These are phyloP conservation scores for Phytophthora niederhauseri DNA, from an alignment of 352 stramenopile genomes.

Conservation along the genomic window DNA sequence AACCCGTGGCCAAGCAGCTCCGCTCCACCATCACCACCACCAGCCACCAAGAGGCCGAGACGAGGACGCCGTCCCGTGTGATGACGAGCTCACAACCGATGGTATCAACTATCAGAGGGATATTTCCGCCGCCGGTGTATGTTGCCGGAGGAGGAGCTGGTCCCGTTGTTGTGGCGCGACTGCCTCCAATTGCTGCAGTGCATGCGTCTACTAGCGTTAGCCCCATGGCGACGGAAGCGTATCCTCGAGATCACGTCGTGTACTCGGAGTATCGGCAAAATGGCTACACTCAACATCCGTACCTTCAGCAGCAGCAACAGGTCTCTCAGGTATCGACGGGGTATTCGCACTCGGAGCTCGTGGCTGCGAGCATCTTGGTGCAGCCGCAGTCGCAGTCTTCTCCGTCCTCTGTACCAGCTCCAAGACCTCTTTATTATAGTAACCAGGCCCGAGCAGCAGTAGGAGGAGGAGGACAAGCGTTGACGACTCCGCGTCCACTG, in stretches of 20 bases:
- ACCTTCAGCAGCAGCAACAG: constrained; percentile 20
- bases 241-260: constrained; percentile 13
- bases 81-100: constrained; percentile 1
- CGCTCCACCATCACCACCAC: constrained; percentile 2
- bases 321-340: constrained; percentile 7
- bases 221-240: constrained; percentile 17
- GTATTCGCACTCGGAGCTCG: constrained; percentile 43
- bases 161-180: constrained; percentile 1
- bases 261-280: constrained; percentile 11
- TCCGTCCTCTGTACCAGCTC: background rate
- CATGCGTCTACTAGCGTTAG: background rate
- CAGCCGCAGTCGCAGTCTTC: constrained; percentile 22
- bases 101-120: constrained; percentile 12
- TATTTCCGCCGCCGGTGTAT: constrained; percentile 2
- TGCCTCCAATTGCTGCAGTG: constrained; percentile 17
- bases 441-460: constrained; percentile 1
- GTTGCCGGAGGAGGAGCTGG: background rate
- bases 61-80: background rate
- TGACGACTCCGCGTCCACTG: constrained; percentile 21
- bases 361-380: constrained; percentile 37
- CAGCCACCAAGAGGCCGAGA: constrained; percentile 10
- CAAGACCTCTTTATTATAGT: constrained; percentile 13
- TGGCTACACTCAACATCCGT: constrained; percentile 6
- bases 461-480: background rate
- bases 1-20: constrained; percentile 12